Conservation (phyloP, 371 early-diverging fungal genomes). For the Lichtheimia ramosa region DNA sequence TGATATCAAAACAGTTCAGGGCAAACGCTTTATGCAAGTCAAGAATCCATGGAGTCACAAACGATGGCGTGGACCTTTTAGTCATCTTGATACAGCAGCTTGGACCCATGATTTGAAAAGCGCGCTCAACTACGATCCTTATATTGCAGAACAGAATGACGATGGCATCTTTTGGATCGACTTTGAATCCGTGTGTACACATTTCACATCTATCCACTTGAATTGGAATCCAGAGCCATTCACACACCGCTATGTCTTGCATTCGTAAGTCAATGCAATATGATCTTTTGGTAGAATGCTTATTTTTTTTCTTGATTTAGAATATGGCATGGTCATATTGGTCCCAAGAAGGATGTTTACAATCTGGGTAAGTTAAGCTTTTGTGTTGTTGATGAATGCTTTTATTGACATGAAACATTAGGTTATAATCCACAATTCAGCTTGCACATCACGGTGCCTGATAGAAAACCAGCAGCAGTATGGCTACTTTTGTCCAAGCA, state of each 20-base stretch:
- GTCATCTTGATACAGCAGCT: slow-evolving; percentile 64
- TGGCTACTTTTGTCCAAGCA: slow-evolving; percentile 87
- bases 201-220: slow-evolving; percentile 84
- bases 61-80: slow-evolving; percentile 84
- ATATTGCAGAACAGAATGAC: slow-evolving; percentile 62
- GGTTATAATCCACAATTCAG: slow-evolving; percentile 82
- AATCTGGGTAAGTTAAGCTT: slow-evolving; percentile 35
- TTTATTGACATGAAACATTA: too few species aligned
- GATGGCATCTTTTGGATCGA: slow-evolving; percentile 90
- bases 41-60: slow-evolving; percentile 93
- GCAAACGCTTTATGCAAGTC: slow-evolving; percentile 53
- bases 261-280: slow-evolving; percentile 40
- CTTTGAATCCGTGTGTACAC: slow-evolving; percentile 73
- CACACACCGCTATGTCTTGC: slow-evolving; percentile 59
- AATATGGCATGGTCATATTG: slow-evolving; percentile 60
- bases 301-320: slow-evolving; percentile 21
- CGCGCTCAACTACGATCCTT: slow-evolving; percentile 72
- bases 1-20: slow-evolving; percentile 34
- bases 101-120: slow-evolving; percentile 75
- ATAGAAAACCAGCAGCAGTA: slow-evolving; percentile 59
- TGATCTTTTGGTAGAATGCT: not conserved
- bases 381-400: too few species aligned
- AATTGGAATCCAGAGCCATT: slow-evolving; percentile 87
- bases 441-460: slow-evolving; percentile 56
- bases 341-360: slow-evolving; percentile 67